Conservation (phyloP, 192 early-diverging fungal genomes). For the Piromyces sp. region DNA sequence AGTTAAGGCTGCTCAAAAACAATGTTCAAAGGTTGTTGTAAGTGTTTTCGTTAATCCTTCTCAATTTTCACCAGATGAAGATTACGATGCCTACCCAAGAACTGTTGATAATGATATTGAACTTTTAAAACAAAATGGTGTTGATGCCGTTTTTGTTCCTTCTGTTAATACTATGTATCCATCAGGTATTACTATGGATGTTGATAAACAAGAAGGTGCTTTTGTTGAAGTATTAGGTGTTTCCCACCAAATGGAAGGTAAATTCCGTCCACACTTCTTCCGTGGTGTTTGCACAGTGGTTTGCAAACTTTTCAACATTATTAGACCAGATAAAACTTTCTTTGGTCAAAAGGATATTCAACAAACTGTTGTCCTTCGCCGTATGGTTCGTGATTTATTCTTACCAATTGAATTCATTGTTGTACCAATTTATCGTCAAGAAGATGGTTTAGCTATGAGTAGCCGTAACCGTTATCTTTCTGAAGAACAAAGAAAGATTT, state of each 20-base stretch:
- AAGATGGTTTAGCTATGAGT: conserved; percentile 75
- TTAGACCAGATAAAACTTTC: conserved; percentile 59
- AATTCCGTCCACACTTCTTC: conserved; percentile 84
- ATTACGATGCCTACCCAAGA: conserved; percentile 77
- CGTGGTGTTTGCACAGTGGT: conserved; percentile 92
- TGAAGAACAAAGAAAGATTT: conserved; percentile 41
- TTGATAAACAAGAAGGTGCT: conserved; percentile 57
- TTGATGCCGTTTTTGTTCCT: conserved; percentile 42
- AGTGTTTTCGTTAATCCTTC: conserved; percentile 98
- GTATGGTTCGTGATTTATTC: conserved; percentile 71
- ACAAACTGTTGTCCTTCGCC: conserved; percentile 64
- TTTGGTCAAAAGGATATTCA: conserved; percentile 98
- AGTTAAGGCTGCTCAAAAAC: conserved; percentile 33
- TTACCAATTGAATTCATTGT: conserved; percentile 58
- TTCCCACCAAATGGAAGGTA: conserved; percentile 86
- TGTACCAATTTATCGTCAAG: conserved; percentile 55
- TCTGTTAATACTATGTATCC: conserved; percentile 86
- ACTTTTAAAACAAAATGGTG: conserved; percentile 26
- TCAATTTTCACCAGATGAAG: conserved; percentile 92
- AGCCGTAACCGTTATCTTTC: conserved; percentile 75
- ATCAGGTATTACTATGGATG: conserved; percentile 64
- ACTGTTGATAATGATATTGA: conserved; percentile 61
- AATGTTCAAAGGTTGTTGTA: conserved; percentile 54
- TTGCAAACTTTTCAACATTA: conserved; percentile 78
- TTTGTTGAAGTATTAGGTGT: conserved; percentile 84